phyloP scores from a whole-genome alignment of 495 filamentous ascomycete species.

The Aspergillus wentii region DNA sequence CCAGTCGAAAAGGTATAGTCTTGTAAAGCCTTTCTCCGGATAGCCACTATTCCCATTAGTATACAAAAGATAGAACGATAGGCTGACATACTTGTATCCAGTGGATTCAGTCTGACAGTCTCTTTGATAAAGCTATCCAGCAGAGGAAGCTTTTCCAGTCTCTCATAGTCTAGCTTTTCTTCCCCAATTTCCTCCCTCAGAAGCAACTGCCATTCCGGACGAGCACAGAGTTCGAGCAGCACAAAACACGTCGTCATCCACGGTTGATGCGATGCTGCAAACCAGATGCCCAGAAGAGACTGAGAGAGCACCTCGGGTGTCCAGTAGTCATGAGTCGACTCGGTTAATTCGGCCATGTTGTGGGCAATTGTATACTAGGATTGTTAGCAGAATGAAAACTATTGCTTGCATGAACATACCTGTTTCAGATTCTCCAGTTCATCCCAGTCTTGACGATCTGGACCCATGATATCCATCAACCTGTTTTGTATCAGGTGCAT shows the following conservation, averaged over 20 bases:
- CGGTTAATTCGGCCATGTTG: not conserved
- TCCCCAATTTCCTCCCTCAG: constrained; percentile 7
- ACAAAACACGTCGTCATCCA: constrained; percentile 7
- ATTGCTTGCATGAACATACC: too few species aligned
- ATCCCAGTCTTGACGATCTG: too few species aligned
- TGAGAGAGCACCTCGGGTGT: constrained; percentile 5
- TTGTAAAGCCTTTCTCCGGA: too few species aligned
- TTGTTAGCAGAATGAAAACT: too few species aligned
- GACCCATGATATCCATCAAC: not conserved
- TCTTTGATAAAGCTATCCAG: too few species aligned
- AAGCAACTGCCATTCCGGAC: constrained; percentile 10
- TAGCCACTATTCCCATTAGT: too few species aligned
- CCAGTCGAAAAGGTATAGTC: too few species aligned
- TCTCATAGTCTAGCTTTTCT: constrained; percentile 5
- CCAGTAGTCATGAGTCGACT: constrained; percentile 5
- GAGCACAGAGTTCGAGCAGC: constrained; percentile 2
- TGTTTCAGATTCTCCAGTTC: too few species aligned
- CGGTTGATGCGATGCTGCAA: constrained; percentile 14
- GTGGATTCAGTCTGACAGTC: too few species aligned
- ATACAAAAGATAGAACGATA: too few species aligned
- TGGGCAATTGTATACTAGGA: too few species aligned
- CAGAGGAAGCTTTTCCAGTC: not conserved
- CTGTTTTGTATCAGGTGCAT: constrained; percentile 5
- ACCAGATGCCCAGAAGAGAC: constrained; percentile 9
- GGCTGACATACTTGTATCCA: too few species aligned